A percentile compares a stretch with the other conserved stretches of the same genome.
Conservation (phyloP, 106 monocot genomes). For the Acanthochlamys bracteata region DNA sequence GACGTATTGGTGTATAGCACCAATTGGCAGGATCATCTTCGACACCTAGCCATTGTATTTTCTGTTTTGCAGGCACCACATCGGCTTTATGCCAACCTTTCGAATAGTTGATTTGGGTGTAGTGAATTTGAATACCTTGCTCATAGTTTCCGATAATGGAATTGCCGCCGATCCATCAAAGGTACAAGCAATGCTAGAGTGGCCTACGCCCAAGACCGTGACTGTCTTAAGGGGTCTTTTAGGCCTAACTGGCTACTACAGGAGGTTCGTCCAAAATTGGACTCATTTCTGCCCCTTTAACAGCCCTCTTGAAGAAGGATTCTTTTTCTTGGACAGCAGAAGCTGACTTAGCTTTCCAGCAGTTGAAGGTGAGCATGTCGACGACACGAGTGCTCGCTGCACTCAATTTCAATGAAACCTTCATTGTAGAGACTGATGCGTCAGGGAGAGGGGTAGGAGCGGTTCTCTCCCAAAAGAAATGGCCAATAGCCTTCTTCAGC, state of each 20-base stretch:
- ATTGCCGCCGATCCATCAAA: not conserved
- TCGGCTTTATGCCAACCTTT: not conserved
- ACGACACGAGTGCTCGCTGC: slow-evolving; percentile 7
- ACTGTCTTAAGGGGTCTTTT: not conserved
- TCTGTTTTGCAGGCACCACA: not conserved
- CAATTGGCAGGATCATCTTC: not conserved
- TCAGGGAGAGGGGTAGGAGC: not conserved
- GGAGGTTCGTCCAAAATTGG: not conserved
- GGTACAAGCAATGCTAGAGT: not conserved
- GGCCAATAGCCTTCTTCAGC: slow-evolving; percentile 14
- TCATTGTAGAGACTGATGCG: not conserved
- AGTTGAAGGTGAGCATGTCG: not conserved
- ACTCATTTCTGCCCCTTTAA: not conserved
- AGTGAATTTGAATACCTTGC: not conserved
- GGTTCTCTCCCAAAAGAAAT: not conserved
- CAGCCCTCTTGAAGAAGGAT: slow-evolving; percentile 6
- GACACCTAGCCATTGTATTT: slow-evolving; percentile 3
- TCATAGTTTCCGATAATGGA: not conserved
- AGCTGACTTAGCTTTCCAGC: not conserved
- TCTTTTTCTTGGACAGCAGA: not conserved
- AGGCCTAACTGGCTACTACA: not conserved
- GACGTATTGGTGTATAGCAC: slow-evolving; percentile 13
- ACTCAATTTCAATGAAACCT: slow-evolving; percentile 7
- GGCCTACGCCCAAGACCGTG: not conserved
- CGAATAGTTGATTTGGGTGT: not conserved